Base-by-base conservation (phyloP, 768 basidiomycete genomes). In the Tephrocybe sp. region DNA sequence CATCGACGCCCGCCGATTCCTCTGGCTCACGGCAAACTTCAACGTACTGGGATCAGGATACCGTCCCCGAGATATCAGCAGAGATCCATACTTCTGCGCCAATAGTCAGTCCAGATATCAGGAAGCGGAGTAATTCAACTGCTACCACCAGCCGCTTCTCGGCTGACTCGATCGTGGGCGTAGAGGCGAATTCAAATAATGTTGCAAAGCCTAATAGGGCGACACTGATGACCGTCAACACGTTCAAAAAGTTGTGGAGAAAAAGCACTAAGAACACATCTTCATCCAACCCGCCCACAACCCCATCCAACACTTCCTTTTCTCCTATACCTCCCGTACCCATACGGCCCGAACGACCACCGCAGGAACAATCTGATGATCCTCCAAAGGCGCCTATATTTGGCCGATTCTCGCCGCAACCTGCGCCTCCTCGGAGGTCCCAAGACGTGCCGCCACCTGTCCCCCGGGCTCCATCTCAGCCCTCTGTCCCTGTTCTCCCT, bases 211-310 rank as follows among this genome's bases (percentile, higher is more conserved):
- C 63, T 23, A 81, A 73, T 48, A 70, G 75, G 21, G 64, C 80
- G 26, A 82, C 85, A 0, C 68, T 91, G 37, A 86, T 88, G 72
- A 83, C 82, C 24, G 85, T 90, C 45, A 90, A 83, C 66, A 78
- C 78, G 52, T 79, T 92, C 61, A 86, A 81, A 67, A 86, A 81
- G 54, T 64, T 93, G 18, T 93, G 90, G 90, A 80, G 87, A 59
- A 88, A 79, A 76, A 88, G 85, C 58, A 82, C 76, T 48, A 80
- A 78, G 57, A 78, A 71, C 57, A 70, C 76, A 24, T 62, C 68
- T 21, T 63, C 76, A 52, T 53, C 59, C 77, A 79, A 60, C 74
- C 74, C 44, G 76, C 78, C 67, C 63, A 76, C 38, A 73, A 79
- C 33, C 73, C 81, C 68, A 14, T 56, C 60, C n/a, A 49, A 42